A percentile compares a stretch with the other conserved stretches of the same genome.
phyloP scores from a whole-genome alignment of 495 filamentous ascomycete genomes.

The Hypoxylon lenormandii region DNA sequence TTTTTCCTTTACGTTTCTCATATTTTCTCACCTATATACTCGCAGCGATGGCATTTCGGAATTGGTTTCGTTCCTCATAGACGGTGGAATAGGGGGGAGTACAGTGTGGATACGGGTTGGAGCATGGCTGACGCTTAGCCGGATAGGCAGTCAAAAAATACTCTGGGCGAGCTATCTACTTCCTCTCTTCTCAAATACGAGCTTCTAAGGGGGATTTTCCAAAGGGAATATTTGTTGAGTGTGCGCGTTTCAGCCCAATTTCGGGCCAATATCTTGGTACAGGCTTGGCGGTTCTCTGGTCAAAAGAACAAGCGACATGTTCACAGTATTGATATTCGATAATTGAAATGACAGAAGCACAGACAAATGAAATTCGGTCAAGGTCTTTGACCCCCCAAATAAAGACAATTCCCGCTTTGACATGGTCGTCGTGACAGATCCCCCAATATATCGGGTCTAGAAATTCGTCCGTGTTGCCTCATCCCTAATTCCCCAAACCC shows the following conservation, averaged over 20 bases:
- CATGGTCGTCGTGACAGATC: slow-evolving; percentile 35
- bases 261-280: slow-evolving; percentile 45
- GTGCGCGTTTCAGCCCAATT: slow-evolving; percentile 41
- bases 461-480: slow-evolving; percentile 33
- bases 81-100: slow-evolving; percentile 36
- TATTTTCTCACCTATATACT: slow-evolving; percentile 26
- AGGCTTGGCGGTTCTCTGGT: slow-evolving; percentile 45
- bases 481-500: slow-evolving; percentile 26
- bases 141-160: slow-evolving; percentile 40
- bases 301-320: slow-evolving; percentile 39
- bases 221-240: slow-evolving; percentile 25
- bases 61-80: slow-evolving; percentile 42
- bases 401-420: slow-evolving; percentile 16
- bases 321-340: slow-evolving; percentile 47
- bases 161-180: slow-evolving; percentile 29
- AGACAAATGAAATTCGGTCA: slow-evolving; percentile 41
- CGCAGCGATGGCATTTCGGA: slow-evolving; percentile 38
- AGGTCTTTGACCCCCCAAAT: slow-evolving; percentile 26
- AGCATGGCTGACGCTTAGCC: slow-evolving; percentile 40
- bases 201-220: slow-evolving; percentile 8
- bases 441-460: slow-evolving; percentile 26
- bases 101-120: slow-evolving; percentile 22
- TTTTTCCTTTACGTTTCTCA: slow-evolving; percentile 20
- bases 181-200: slow-evolving; percentile 45
- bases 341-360: slow-evolving; percentile 42